A percentile compares a stretch with the other conserved stretches of the same genome.
phyloP scores from a whole-genome alignment of 345 rosid species.

The Murraya koenigii region DNA sequence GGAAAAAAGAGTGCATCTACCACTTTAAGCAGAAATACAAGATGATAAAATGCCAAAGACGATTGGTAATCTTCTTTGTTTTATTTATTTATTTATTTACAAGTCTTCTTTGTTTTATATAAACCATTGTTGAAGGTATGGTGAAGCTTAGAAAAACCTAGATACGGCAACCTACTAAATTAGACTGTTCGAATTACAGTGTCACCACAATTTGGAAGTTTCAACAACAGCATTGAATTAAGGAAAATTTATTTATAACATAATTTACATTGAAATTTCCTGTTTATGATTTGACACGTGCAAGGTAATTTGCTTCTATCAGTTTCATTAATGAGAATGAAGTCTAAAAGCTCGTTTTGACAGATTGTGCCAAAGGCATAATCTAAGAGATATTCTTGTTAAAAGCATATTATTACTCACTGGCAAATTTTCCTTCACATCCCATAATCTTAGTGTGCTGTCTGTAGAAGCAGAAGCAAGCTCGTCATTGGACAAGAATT shows the following conservation, averaged over 20 bases:
- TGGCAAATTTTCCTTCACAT: constrained; percentile 81
- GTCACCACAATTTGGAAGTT: not conserved
- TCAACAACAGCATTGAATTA: not conserved
- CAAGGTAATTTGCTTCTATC: not conserved
- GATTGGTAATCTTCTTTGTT: not conserved
- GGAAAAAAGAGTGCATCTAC: not conserved
- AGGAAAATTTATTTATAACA: not conserved
- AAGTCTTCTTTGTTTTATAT: too few species aligned
- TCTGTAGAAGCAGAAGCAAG: constrained; percentile 99
- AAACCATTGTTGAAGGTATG: not conserved
- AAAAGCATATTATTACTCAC: constrained; percentile 39
- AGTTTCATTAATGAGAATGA: not conserved
- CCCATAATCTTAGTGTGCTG: constrained; percentile 93
- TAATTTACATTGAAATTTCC: not conserved
- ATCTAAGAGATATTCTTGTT: constrained; percentile 4
- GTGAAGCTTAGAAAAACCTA: not conserved
- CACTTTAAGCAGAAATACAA: not conserved
- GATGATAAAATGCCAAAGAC: not conserved
- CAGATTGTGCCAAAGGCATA: not conserved
- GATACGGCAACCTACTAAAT: not conserved
- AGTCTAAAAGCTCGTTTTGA: not conserved
- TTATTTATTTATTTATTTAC: too few species aligned
- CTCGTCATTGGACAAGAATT: constrained; percentile 86
- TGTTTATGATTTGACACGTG: not conserved
- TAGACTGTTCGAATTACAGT: too few species aligned